phyloP scores from a whole-genome alignment of 2,329 filamentous ascomycete genomes.

The Fusarium nisikadoi region DNA sequence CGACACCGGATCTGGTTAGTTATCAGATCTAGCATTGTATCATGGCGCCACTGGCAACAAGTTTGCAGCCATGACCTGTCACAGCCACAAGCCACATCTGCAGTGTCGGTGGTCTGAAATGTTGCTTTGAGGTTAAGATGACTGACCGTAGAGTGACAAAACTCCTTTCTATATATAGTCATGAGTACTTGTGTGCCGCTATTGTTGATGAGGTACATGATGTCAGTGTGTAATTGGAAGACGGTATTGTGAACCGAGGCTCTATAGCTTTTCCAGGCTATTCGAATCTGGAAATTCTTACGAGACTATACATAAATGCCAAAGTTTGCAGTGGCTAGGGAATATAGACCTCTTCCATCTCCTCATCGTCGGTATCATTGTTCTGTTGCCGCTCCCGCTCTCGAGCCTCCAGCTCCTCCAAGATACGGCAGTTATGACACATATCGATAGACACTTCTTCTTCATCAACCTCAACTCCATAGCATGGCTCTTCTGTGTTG shows the following conservation, averaged over 20 bases:
- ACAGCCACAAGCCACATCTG: neutral
- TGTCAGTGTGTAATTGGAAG: accelerated
- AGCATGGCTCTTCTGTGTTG: no score
- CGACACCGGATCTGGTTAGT: neutral
- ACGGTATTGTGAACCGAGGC: accelerated
- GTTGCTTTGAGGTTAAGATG: no score
- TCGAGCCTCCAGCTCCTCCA: no score
- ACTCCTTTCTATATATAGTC: accelerated
- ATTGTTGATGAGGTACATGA: neutral
- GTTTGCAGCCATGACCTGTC: neutral
- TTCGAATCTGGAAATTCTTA: no score
- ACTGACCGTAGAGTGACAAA: accelerated
- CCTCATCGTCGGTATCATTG: neutral
- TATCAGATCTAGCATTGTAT: neutral
- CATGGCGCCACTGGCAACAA: constrained; percentile 13
- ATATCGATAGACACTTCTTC: no score
- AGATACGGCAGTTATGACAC: no score
- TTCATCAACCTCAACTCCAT: no score
- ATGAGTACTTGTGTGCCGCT: accelerated
- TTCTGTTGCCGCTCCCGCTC: no score
- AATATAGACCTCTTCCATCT: neutral
- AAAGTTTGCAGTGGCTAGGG: neutral
- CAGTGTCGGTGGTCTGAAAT: no score
- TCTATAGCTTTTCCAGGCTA: accelerated
- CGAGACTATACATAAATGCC: no score